Conservation (phyloP, 2,329 filamentous ascomycete species). For the Beauveria asiatica region DNA sequence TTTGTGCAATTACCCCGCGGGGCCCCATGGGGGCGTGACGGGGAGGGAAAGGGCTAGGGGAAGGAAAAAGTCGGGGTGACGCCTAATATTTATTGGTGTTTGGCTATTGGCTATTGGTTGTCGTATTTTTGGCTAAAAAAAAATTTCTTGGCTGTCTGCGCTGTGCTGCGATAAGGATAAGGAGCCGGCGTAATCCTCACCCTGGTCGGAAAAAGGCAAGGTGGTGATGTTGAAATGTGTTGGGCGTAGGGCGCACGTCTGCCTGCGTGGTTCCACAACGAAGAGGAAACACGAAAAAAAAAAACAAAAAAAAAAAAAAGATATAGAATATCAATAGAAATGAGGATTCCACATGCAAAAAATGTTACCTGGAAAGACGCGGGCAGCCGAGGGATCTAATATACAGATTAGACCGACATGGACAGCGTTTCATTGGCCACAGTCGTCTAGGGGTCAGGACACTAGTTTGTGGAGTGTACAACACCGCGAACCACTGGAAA, state of each 20-base stretch:
- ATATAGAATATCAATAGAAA: background rate
- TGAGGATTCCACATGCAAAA: background rate
- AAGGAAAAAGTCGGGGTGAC: background rate
- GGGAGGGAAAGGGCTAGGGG: background rate
- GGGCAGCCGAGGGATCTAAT: slow-evolving; percentile 1
- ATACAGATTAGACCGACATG: no score
- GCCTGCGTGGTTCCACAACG: background rate
- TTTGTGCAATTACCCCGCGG: background rate
- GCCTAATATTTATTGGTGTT: background rate
- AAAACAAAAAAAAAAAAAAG: no score
- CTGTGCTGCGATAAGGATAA: background rate
- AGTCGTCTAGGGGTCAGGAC: no score
- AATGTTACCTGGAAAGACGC: background rate
- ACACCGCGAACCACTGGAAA: no score
- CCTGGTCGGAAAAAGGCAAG: background rate
- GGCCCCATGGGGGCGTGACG: slow-evolving; percentile 1
- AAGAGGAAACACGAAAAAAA: background rate
- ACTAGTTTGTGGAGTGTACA: no score
- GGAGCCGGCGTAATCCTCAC: background rate
- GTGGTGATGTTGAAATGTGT: background rate
- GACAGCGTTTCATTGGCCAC: no score
- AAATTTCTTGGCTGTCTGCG: no score
- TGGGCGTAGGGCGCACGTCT: background rate
- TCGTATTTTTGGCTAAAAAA: background rate
- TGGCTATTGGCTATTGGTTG: background rate